phyloP scores from a whole-genome alignment of 495 filamentous ascomycete genomes.

The Echria macrotheca region DNA sequence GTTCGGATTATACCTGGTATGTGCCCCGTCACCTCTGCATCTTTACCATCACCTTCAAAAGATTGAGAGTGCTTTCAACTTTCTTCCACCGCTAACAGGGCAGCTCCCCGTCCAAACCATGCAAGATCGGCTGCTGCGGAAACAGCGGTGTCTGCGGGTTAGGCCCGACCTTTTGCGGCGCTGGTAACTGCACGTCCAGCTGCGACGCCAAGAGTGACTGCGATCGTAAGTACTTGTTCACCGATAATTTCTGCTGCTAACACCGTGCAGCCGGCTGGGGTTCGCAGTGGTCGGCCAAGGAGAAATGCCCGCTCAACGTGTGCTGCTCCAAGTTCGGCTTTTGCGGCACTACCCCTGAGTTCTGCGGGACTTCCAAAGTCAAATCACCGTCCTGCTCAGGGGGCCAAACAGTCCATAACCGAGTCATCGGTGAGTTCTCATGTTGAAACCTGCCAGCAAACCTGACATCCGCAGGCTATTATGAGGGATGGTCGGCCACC shows the following conservation, averaged over 20 bases:
- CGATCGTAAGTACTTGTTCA: no score
- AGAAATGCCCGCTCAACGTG: slow-evolving; percentile 17
- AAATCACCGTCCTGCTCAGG: background rate
- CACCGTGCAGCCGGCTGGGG: no score
- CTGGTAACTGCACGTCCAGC: slow-evolving; percentile 3
- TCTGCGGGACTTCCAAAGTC: slow-evolving; percentile 2
- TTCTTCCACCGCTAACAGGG: no score
- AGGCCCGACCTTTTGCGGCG: background rate
- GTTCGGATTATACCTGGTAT: no score
- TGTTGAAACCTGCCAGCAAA: no score
- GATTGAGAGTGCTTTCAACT: no score
- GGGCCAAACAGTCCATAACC: no score
- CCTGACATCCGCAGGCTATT: background rate
- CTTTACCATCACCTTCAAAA: no score
- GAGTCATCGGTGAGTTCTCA: no score
- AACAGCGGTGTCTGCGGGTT: background rate
- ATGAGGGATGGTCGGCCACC: background rate
- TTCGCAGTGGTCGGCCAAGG: background rate
- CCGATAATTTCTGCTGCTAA: no score
- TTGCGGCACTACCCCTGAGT: slow-evolving; percentile 14
- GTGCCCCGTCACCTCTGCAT: no score
- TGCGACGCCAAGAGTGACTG: slow-evolving; percentile 11
- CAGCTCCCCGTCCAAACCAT: background rate
- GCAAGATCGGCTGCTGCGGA: background rate
- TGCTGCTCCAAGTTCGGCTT: slow-evolving; percentile 19